Evolutionary conservation across 106 monocot genomes (phyloP).

Genomic region (Narthecium ossifragum): DNA sequence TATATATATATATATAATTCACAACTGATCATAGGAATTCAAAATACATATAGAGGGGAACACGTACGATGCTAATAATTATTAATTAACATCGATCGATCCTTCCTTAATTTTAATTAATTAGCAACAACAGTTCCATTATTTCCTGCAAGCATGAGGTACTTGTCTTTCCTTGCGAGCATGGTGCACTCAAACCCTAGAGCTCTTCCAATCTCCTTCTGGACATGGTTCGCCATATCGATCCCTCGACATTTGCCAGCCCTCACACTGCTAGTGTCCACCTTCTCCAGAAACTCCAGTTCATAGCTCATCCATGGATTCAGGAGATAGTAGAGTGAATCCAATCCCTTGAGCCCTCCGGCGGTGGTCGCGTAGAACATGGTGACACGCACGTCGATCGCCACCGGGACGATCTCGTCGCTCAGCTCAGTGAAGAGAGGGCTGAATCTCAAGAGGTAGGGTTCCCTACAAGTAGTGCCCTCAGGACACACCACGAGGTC

Average conservation of each 20-base stretch:
- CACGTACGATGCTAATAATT: too few species aligned
- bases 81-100: too few species aligned
- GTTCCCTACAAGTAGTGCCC: slow-evolving; percentile 70
- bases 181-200: slow-evolving; percentile 37
- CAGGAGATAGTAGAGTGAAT: slow-evolving; percentile 56
- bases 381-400: slow-evolving; percentile 12
- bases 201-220: slow-evolving; percentile 24
- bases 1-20: too few species aligned
- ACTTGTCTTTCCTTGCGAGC: slow-evolving; percentile 56
- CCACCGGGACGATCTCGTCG: slow-evolving; percentile 50
- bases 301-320: slow-evolving; percentile 44
- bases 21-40: too few species aligned
- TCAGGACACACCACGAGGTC: slow-evolving; percentile 62
- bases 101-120: too few species aligned
- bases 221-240: slow-evolving; percentile 43
- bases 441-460: slow-evolving; percentile 71
- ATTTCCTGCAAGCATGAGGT: slow-evolving; percentile 45
- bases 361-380: slow-evolving; percentile 84
- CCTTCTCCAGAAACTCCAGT: slow-evolving; percentile 28
- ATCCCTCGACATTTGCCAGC: background rate
- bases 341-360: slow-evolving; percentile 48
- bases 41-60: too few species aligned
- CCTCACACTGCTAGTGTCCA: background rate
- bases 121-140: slow-evolving; percentile 30
- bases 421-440: slow-evolving; percentile 64